Evolutionary conservation across 2,329 filamentous ascomycete genomes (phyloP), one percentile per base, ranked within the genome.

Genomic region (Stagonosporopsis cucurbitacearum): DNA sequence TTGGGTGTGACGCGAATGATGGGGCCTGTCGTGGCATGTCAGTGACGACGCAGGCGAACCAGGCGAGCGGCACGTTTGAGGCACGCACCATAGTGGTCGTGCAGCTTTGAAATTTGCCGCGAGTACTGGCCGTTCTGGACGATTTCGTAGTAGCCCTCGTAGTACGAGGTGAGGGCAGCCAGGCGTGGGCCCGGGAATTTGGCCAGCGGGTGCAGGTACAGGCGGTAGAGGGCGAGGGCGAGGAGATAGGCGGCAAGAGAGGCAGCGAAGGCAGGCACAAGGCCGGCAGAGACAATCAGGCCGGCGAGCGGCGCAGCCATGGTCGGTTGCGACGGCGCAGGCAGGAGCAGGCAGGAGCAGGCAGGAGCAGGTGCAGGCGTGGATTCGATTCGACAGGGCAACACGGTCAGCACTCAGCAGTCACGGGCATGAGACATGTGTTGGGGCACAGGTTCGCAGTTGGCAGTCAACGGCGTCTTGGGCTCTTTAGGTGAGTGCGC

Each of bases 141-240:
- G 23, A 75, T 69, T 45, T 75, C 72, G 41, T 63, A 74, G 58
- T 74, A 75, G 25, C 69, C 72, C 47, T 75, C 71, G 46, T 74
- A 75, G 67, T 65, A 73, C 20, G 59, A 66, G 19, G 70, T 69
- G 12, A 68, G 57, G 8, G 71, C 71, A 11, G 71, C 72, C 13
- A 68, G 47, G 26, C 48, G 65, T 1, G 80, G 79, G 2, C 80
- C 80, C 1, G 80, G 80, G 58, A 77, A 80, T 39, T 73, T 74
- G 39, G 74, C 67, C 2, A 82, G 70, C 1, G 80, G 79, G 42
- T 81, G 78, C 40, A 80, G 71, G 63, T 73, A 78, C 19, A 78
- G 67, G 51, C 73, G 72, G 60, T 80, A 78, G 50, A 79, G 5
- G 45, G 49, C 49, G 42, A 71, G 59, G 15, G 57, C 64, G 23